Conservation (phyloP, 2,329 filamentous ascomycete species). For the Talaromyces sp. region DNA sequence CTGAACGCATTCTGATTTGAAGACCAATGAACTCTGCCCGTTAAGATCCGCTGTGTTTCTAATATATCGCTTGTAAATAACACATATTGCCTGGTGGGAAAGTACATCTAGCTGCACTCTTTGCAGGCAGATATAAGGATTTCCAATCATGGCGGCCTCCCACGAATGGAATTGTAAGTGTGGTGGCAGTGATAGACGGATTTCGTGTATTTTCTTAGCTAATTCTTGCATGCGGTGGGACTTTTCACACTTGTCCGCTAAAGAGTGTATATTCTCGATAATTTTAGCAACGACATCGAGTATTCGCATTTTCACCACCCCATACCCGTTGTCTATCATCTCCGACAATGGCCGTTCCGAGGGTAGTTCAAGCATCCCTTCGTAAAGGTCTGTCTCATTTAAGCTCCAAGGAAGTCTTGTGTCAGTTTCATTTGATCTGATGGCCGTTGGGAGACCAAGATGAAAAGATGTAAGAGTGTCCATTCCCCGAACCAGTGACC, state of each 20-base stretch:
- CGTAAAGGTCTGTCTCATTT: background rate
- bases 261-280: background rate
- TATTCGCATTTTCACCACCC: background rate
- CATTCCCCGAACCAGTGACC: background rate
- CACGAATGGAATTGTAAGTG: background rate
- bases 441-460: background rate
- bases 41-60: background rate
- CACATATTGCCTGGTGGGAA: background rate
- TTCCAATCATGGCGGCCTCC: background rate
- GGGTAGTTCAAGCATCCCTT: background rate
- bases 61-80: background rate
- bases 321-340: background rate
- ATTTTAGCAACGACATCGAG: background rate
- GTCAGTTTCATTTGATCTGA: background rate
- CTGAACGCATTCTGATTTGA: background rate
- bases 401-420: background rate
- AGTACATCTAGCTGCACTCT: background rate
- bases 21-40: background rate
- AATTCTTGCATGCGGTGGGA: background rate
- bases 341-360: background rate
- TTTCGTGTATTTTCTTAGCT: background rate
- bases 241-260: background rate
- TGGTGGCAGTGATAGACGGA: background rate
- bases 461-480: background rate
- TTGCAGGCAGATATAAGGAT: background rate